Percentiles rank a stretch among this genome's conserved stretches.
Evolutionary conservation across 495 filamentous ascomycete genomes (phyloP).

Genomic region (Aspergillus sclerotiicarbonarius): DNA sequence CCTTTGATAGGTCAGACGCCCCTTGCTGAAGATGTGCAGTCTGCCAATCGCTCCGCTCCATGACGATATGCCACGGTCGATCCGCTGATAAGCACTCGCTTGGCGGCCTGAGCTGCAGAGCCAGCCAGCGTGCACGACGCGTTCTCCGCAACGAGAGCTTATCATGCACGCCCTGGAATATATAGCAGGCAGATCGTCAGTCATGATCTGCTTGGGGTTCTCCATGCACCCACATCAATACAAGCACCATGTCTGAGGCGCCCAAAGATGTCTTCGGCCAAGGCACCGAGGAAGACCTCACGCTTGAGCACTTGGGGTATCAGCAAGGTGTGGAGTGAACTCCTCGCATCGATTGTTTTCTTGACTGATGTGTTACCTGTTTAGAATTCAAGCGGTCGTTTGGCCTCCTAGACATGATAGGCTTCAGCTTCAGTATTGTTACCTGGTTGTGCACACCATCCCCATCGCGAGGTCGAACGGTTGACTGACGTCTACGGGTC

Average conservation of each 20-base stretch:
- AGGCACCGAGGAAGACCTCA: conserved; percentile 34
- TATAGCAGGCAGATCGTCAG: background rate
- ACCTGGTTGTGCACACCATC: conserved; percentile 36
- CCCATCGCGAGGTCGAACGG: background rate
- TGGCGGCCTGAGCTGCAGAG: background rate
- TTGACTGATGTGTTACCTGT: background rate
- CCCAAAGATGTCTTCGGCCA: conserved; percentile 24
- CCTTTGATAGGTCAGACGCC: background rate
- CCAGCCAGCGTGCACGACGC: background rate
- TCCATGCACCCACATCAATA: background rate
- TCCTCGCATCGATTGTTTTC: background rate
- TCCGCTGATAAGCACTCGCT: conserved; percentile 1
- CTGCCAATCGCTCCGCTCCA: background rate
- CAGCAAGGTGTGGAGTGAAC: conserved; percentile 35
- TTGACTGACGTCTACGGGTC: conserved; percentile 1
- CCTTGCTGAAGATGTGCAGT: background rate
- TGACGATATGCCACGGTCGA: background rate
- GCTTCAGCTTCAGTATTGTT: conserved; percentile 60
- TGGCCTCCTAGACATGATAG: conserved; percentile 58
- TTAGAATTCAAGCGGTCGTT: conserved; percentile 57
- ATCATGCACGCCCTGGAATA: background rate
- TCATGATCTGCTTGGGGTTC: background rate
- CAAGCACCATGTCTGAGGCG: conserved; percentile 1
- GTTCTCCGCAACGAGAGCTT: background rate
- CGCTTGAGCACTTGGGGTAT: conserved; percentile 44